Base-by-base conservation (phyloP, 2,329 filamentous ascomycete genomes). In the Diaporthe batatas region DNA sequence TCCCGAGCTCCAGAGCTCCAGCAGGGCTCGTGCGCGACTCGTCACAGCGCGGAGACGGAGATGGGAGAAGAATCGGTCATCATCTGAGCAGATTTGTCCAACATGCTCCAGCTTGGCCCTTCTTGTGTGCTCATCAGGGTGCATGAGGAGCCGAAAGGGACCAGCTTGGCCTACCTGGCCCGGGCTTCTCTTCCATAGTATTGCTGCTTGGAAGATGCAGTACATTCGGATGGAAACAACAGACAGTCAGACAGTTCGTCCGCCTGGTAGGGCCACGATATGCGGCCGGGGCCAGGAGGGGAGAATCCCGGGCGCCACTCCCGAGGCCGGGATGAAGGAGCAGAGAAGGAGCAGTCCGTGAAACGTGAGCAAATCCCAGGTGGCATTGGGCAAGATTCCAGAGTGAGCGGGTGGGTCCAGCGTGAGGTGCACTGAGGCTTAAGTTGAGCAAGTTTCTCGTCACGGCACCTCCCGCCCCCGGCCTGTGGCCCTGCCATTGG, bases 401-500 rank as follows among this genome's bases (percentile, higher is more conserved):
- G 16, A 65, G 42, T 7, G 36, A 29, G 59, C 59, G 7, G 21
- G 62, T 53, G 62, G 62, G 62, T 67, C 62, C 62, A 67, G 25
- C 44, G 29, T 67, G 62, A 29, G 29, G 5, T 29, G 29, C 29
- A 29, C 29, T 29, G 29, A 67, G 62, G 62, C 62, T 67, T 67
- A 67, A 67, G 32, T 53, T 67, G 62, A 67, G 62, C 62, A 67
- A 67, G 62, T 67, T 67, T 68, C 42, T 62, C 44, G 54, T 59
- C 21, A 62, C 44, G 42, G 55, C 29, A 39, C 29, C 16, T 47
- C 53, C 54, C 68, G 44, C 55, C 32, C 54, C 68, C 53, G 29
- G 32, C 6, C 16, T 21, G 5, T 5, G 4, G 42, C n/a, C 29
- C 1, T 42, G 10, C 36, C 3, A 70, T 59, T 49, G 5, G 42